These are phyloP conservation scores for Ganoderma lingzhi DNA, from an alignment of 1,284 basidiomycete species.

Conservation along the genomic window DNA sequence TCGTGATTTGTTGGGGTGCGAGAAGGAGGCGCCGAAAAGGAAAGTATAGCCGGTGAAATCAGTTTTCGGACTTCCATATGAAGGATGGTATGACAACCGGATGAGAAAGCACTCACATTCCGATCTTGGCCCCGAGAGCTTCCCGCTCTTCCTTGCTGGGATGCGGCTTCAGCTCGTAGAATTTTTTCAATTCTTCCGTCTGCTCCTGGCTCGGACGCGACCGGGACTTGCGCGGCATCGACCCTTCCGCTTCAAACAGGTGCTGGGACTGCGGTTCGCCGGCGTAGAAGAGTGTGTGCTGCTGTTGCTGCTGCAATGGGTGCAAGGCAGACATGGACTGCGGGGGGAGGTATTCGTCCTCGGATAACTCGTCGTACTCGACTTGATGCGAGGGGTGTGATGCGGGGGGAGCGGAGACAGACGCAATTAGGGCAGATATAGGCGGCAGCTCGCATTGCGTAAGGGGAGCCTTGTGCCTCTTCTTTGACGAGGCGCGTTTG, in stretches of 20 bases:
- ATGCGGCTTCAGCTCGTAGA: slow-evolving; percentile 68
- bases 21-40: slow-evolving; percentile 23
- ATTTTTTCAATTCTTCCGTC: slow-evolving; percentile 68
- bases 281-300: slow-evolving; percentile 53
- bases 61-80: slow-evolving; percentile 25
- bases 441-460: slow-evolving; percentile 47
- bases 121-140: slow-evolving; percentile 68
- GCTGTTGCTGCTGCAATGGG: slow-evolving; percentile 35
- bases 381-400: slow-evolving; percentile 39
- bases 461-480: slow-evolving; percentile 51
- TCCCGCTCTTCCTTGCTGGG: slow-evolving; percentile 73
- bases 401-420: slow-evolving; percentile 44
- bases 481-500: slow-evolving; percentile 83
- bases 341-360: slow-evolving; percentile 39
- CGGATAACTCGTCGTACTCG: slow-evolving; percentile 56
- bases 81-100: slow-evolving; percentile 30
- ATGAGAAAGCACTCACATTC: slow-evolving; percentile 63
- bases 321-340: slow-evolving; percentile 27
- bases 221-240: slow-evolving; percentile 61
- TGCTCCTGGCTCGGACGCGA: slow-evolving; percentile 70
- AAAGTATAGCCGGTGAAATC: slow-evolving; percentile 28
- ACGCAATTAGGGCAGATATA: slow-evolving; percentile 54
- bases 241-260: slow-evolving; percentile 52
- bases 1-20: slow-evolving; percentile 25
- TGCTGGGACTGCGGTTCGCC: slow-evolving; percentile 56